Evolutionary conservation across 2,329 filamentous ascomycete genomes (phyloP).

Genomic region (Fusarium fujikuroi): DNA sequence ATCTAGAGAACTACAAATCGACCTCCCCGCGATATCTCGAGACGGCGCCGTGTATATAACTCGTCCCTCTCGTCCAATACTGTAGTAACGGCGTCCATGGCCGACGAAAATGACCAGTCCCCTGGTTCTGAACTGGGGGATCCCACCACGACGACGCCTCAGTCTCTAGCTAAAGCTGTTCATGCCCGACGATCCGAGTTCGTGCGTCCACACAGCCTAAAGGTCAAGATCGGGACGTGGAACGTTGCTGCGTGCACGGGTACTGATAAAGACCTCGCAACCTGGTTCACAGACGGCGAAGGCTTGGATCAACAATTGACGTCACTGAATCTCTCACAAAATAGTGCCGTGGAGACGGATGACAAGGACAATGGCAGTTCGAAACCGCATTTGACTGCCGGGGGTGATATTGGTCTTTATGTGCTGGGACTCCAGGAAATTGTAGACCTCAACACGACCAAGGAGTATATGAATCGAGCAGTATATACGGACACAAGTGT

Average conservation of each 20-base stretch:
- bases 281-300: constrained; percentile 86
- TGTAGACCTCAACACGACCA: constrained; percentile 82
- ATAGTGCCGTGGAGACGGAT: constrained; percentile 49
- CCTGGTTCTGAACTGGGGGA: constrained; percentile 57
- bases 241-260: constrained; percentile 89
- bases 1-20: constrained; percentile 48
- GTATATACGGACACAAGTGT: constrained; percentile 78
- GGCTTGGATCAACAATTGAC: constrained; percentile 73
- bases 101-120: constrained; percentile 48
- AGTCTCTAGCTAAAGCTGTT: constrained; percentile 72
- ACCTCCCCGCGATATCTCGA: constrained; percentile 38
- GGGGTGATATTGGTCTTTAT: constrained; percentile 85
- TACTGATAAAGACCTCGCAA: constrained; percentile 86
- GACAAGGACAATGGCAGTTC: constrained; percentile 47
- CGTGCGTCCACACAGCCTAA: constrained; percentile 76
- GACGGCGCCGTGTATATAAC: constrained; percentile 36
- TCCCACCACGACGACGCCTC: constrained; percentile 56
- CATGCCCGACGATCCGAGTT: constrained; percentile 83
- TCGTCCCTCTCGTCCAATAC: constrained; percentile 23
- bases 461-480: constrained; percentile 75
- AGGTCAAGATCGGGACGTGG: constrained; percentile 93
- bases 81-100: constrained; percentile 42
- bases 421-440: constrained; percentile 92
- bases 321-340: constrained; percentile 59
- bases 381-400: constrained; percentile 60